Conservation (phyloP, 208 protist genomes). For the Trypanosomatidae sp. region DNA sequence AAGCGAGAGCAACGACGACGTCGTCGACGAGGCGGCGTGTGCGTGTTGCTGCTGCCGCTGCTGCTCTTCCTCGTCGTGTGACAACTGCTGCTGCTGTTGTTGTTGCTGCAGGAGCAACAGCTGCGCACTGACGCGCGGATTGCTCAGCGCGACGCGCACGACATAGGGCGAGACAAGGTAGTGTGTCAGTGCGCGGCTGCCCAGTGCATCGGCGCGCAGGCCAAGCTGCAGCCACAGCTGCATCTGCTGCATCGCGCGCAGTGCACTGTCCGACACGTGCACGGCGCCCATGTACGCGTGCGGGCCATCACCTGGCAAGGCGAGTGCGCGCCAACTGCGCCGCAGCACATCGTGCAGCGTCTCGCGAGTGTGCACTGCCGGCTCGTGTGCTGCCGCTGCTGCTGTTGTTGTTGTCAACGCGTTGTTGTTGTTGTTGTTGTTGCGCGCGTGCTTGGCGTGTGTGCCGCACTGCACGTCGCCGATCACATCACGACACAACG, state of each 20-base stretch:
- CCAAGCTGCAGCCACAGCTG: constrained; percentile 51
- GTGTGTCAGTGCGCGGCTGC: constrained; percentile 1
- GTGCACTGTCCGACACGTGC: constrained; percentile 44
- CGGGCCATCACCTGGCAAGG: not conserved
- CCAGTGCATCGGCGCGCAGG: constrained; percentile 8
- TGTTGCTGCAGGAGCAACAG: not conserved
- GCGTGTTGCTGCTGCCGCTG: too few relatives aligned
- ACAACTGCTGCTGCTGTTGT: too few relatives aligned
- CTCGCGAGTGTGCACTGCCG: too few relatives aligned
- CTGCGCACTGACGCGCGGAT: not conserved
- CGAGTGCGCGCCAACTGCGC: not conserved
- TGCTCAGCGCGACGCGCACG: not conserved
- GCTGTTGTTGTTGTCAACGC: too few relatives aligned
- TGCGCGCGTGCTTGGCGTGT: too few relatives aligned
- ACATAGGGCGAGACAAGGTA: not conserved
- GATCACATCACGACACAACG: not conserved
- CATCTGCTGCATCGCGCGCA: constrained; percentile 51
- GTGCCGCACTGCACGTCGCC: too few relatives aligned
- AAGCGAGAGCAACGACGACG: too few relatives aligned
- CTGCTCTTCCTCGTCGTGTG: too few relatives aligned
- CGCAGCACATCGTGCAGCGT: not conserved
- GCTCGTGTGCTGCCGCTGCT: too few relatives aligned
- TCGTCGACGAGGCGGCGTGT: too few relatives aligned
- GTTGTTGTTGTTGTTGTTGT: too few relatives aligned
- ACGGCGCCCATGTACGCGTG: constrained; percentile 9